phyloP scores from a whole-genome alignment of 73 alveolate genomes.

The Paramecium pentaurelia region DNA sequence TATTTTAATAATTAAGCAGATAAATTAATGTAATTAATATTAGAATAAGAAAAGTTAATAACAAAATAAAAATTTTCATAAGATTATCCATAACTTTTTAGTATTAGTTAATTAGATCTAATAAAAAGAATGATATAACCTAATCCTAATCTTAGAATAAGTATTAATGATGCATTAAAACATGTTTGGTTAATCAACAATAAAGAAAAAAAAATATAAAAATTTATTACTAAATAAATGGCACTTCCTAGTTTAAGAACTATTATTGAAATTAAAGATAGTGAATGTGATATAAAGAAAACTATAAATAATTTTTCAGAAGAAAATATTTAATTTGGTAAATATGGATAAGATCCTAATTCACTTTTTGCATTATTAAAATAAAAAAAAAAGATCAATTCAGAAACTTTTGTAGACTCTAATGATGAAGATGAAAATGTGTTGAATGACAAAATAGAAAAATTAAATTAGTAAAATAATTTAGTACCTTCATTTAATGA shows the following conservation, averaged over 20 bases:
- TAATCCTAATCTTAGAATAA: neutral
- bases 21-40: neutral
- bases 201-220: neutral
- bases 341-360: neutral
- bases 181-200: neutral
- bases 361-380: neutral
- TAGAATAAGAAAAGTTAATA: neutral
- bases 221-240: neutral
- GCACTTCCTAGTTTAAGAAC: slow-evolving; percentile 23
- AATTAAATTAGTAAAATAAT: neutral
- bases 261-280: neutral
- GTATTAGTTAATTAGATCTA: neutral
- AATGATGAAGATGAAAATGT: neutral
- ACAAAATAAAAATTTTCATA: neutral
- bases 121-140: neutral
- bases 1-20: too few relatives aligned
- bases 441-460: neutral
- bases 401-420: neutral
- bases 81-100: neutral
- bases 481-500: neutral
- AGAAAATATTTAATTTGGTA: neutral
- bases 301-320: neutral
- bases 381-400: neutral
- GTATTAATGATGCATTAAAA: neutral
- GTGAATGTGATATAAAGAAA: neutral